Base-by-base conservation (phyloP, 1,139 yeast species). In the Scheffersomyces cryptocercus region DNA sequence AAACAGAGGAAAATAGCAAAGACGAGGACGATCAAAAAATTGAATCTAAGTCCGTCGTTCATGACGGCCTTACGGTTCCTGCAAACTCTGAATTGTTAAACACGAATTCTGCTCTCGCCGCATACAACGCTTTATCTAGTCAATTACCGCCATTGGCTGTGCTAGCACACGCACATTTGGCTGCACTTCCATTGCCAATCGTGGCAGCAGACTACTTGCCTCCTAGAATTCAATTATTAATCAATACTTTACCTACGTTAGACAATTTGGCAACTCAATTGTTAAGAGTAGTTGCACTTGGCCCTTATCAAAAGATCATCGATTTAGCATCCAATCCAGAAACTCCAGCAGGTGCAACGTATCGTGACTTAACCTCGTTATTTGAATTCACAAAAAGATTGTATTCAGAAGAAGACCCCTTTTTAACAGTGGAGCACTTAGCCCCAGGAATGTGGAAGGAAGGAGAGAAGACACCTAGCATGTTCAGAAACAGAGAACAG, bases 201-300 rank as follows among this genome's bases (percentile, higher is more conserved):
- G 70, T 79, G 2, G 82, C 85, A 0, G 81, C 84, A 11, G 79
- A 75, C 38, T 69, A 73, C 49, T 59, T 82, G 24, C 83, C 87
- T 0, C 79, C 84, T 4, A 69, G 85, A 52, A 75, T 79, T 28
- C 88, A 84, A 56, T 69, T 84, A 37, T 66, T 84, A 33, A 69
- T 85, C 39, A 82, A 84, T 55, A 75, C 89, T 0, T 67, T 87
- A 38, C 91, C 95, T 0, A 77, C 86, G 0, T 67, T 88, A 44
- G 95, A 88, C 56, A 86, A 85, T 48, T 67, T 88, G 44, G 81
- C 95, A 0, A 77, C 88, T 0, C 96, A 88, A 59, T 72, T 88
- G 24, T 68, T 88, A 39, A 71, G 90, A 43, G 72, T 82, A 3
- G 79, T 88, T 31, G 87, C 88, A 2, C 73, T 77, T 32, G 84